These are phyloP conservation scores for Boletellus emodensis DNA, from an alignment of 768 basidiomycete species.

Conservation along the genomic window DNA sequence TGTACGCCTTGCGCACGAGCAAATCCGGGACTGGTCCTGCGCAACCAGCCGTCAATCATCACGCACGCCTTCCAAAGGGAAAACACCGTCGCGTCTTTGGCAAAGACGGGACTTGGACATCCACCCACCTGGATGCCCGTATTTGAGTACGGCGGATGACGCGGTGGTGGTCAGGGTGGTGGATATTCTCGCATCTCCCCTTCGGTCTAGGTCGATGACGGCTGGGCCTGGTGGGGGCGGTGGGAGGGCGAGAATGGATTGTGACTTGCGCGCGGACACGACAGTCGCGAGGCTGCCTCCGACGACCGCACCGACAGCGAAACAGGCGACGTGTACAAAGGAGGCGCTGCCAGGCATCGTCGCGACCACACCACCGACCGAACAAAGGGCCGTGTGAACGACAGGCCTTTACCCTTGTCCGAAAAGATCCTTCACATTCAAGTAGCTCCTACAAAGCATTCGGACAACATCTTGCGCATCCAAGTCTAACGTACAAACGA, in stretches of 20 bases:
- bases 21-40: constrained; percentile 84
- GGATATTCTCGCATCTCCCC: constrained; percentile 42
- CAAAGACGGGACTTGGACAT: no score
- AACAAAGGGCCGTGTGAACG: neutral
- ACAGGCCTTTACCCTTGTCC: no score
- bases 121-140: constrained; percentile 21
- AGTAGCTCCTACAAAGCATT: no score
- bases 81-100: no score
- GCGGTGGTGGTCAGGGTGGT: constrained; percentile 22
- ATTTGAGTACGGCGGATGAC: constrained; percentile 49
- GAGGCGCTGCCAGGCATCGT: constrained; percentile 41
- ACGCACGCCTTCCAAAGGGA: no score
- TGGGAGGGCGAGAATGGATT: constrained; percentile 7
- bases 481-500: constrained; percentile 18
- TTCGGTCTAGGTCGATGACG: constrained; percentile 44
- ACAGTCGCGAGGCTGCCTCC: constrained; percentile 70
- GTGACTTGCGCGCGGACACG: constrained; percentile 34
- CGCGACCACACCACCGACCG: neutral
- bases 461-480: no score
- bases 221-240: constrained; percentile 18
- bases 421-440: no score
- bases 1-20: constrained; percentile 77
- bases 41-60: constrained; percentile 6
- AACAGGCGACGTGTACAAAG: constrained; percentile 63
- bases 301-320: constrained; percentile 77